A percentile compares a stretch with the other conserved stretches of the same genome.
These are phyloP conservation scores for Chloroidium sp. DNA, from an alignment of 163 green algal genomes.

Conservation along the genomic window DNA sequence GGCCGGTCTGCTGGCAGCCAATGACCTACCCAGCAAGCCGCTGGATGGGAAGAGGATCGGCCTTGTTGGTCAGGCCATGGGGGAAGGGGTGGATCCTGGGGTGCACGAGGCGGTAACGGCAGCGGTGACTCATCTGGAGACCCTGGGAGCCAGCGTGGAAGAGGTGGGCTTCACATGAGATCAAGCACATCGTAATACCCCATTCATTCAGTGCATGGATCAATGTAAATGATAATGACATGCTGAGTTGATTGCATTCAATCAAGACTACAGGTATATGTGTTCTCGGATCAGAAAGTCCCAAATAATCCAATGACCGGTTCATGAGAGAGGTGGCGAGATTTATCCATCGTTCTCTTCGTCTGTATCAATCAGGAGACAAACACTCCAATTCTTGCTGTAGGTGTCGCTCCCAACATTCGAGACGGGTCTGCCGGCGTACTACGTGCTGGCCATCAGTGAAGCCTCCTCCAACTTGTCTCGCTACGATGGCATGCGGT, in stretches of 20 bases:
- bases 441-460: conserved; percentile 91
- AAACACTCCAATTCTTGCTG: no score
- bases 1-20: conserved; percentile 28
- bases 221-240: no score
- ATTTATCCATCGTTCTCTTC: no score
- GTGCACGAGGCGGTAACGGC: conserved; percentile 39
- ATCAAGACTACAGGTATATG: no score
- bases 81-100: conserved; percentile 53
- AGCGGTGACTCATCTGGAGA: conserved; percentile 53
- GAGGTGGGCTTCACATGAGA: conserved; percentile 38
- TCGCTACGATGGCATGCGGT: conserved; percentile 89
- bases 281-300: no score
- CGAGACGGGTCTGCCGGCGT: conserved; percentile 77
- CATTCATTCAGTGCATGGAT: neutral
- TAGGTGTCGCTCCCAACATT: conserved; percentile 77
- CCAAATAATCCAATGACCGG: no score
- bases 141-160: conserved; percentile 64
- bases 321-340: no score
- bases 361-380: no score
- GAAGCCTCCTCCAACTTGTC: conserved; percentile 93
- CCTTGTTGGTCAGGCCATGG: conserved; percentile 71
- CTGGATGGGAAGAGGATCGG: conserved; percentile 65
- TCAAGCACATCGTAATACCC: neutral
- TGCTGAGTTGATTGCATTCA: no score
- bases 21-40: conserved; percentile 33